Evolutionary conservation across 2,329 filamentous ascomycete genomes (phyloP), one percentile per base, ranked within the genome.

Genomic region (Lasiodiplodia hormozganensis): DNA sequence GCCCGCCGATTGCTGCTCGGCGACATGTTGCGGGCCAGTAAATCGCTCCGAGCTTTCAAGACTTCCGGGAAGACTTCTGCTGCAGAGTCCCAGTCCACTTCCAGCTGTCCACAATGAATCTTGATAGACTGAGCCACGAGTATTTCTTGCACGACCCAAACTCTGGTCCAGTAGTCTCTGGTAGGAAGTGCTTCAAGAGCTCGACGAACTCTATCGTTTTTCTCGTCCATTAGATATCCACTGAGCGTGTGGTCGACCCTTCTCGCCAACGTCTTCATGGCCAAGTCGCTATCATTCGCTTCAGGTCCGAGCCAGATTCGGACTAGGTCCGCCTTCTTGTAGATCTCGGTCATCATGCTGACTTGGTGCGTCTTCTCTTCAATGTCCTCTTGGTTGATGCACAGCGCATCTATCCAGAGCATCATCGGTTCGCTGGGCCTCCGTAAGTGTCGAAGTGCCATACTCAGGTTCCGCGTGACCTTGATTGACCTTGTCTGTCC

Each of bases 311-410:
- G 68, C 72, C 71, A 75, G 10, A 74, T 65, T 3, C 73, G 67
- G 2, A 74, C 71, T 4, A 67, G 49, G 7, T 52, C 67, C 3
- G 74, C 73, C 12, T 56, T 62, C 36, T 65, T 70, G 72, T 77
- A 80, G 52, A 80, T 77, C 5, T 76, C 56, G 11, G 75, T 73
- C 76, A 80, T 80, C 36, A 80, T 75, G 4, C 70, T 71, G 4
- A 81, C 75, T 68, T 80, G 78, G 23, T 75, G 70, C 3, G 69
- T 71, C 25, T 75, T 75, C 52, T 81, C 78, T 7, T 64, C 53
- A 21, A 70, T 54, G 67, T 79, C 73, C 1, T 69, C 54, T 67
- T 80, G 77, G 43, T 80, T 76, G 65, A 81, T 79, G 58, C 76
- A 74, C 7, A 74, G 18, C 18, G 69, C 72, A 25, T 76, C 73